A percentile compares a stretch with the other conserved stretches of the same genome.
These are phyloP conservation scores for Phytophthora parvispora DNA, from an alignment of 352 stramenopile species.

Conservation along the genomic window DNA sequence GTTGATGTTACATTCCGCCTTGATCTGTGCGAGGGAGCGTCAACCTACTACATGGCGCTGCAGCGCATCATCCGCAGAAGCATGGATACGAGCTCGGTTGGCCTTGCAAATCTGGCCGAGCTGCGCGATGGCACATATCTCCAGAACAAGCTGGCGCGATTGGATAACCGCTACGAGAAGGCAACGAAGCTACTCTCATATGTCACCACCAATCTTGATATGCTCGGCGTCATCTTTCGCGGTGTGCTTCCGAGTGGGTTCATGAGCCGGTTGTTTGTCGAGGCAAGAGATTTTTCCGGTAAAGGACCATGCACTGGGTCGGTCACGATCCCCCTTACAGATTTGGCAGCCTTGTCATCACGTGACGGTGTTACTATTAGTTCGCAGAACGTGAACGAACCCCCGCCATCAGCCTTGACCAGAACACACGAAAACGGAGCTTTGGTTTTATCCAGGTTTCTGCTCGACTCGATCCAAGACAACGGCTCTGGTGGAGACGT, in stretches of 20 bases:
- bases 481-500: conserved; percentile 7
- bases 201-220: conserved; percentile 71
- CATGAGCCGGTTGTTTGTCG: conserved; percentile 59
- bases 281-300: conserved; percentile 65
- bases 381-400: neutral
- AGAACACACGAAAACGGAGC: conserved; percentile 66
- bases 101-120: conserved; percentile 61
- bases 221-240: conserved; percentile 67
- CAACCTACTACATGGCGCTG: conserved; percentile 65
- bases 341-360: conserved; percentile 44
- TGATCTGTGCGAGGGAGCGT: conserved; percentile 64
- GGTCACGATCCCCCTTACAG: conserved; percentile 67
- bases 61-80: conserved; percentile 76
- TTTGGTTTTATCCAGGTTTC: conserved; percentile 70
- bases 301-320: conserved; percentile 74
- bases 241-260: conserved; percentile 66
- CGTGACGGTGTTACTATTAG: conserved; percentile 19
- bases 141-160: conserved; percentile 54
- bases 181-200: conserved; percentile 61
- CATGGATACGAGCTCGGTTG: conserved; percentile 73
- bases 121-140: conserved; percentile 68
- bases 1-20: conserved; percentile 73
- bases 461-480: conserved; percentile 29
- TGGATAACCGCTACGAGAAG: conserved; percentile 71
- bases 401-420: conserved; percentile 15